phyloP scores from a whole-genome alignment of 305 asterid species.

The Fraxinus platypoda region DNA sequence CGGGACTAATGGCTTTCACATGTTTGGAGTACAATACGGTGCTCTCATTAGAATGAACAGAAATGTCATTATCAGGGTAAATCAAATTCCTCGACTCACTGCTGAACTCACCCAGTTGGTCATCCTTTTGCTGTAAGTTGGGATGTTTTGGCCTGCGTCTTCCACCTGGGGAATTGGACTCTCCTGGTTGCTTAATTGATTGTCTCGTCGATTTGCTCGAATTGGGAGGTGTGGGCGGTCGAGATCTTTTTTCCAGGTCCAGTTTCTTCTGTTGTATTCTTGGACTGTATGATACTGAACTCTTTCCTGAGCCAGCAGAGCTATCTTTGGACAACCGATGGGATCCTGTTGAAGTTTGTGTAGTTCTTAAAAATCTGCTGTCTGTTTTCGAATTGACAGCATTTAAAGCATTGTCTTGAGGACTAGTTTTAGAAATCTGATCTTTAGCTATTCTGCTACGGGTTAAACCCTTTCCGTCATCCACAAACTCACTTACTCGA shows the following conservation, averaged over 20 bases:
- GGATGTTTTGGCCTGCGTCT: slow-evolving; percentile 49
- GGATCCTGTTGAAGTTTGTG: slow-evolving; percentile 48
- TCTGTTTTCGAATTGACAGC: slow-evolving; percentile 35
- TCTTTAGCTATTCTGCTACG: slow-evolving; percentile 35
- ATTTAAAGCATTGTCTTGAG: slow-evolving; percentile 35
- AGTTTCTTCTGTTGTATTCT: slow-evolving; percentile 67
- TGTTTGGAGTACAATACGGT: slow-evolving; percentile 32
- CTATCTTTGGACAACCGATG: slow-evolving; percentile 48
- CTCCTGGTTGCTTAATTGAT: slow-evolving; percentile 52
- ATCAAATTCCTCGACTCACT: slow-evolving; percentile 37
- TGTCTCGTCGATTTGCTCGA: slow-evolving; percentile 53
- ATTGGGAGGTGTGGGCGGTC: slow-evolving; percentile 73
- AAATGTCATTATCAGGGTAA: slow-evolving; percentile 38
- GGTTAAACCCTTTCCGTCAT: slow-evolving; percentile 35
- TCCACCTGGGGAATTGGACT: slow-evolving; percentile 61
- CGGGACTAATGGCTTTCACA: slow-evolving; percentile 35
- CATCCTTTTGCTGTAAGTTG: slow-evolving; percentile 36
- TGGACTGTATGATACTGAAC: slow-evolving; percentile 66
- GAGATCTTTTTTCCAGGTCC: slow-evolving; percentile 63
- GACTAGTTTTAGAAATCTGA: slow-evolving; percentile 30
- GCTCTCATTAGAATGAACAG: slow-evolving; percentile 40
- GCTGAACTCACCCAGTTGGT: slow-evolving; percentile 36
- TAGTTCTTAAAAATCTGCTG: slow-evolving; percentile 35
- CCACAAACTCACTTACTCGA: slow-evolving; percentile 35
- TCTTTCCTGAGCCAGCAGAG: slow-evolving; percentile 42